These are phyloP conservation scores for Angophora floribunda DNA, from an alignment of 345 rosid species.

Conservation along the genomic window DNA sequence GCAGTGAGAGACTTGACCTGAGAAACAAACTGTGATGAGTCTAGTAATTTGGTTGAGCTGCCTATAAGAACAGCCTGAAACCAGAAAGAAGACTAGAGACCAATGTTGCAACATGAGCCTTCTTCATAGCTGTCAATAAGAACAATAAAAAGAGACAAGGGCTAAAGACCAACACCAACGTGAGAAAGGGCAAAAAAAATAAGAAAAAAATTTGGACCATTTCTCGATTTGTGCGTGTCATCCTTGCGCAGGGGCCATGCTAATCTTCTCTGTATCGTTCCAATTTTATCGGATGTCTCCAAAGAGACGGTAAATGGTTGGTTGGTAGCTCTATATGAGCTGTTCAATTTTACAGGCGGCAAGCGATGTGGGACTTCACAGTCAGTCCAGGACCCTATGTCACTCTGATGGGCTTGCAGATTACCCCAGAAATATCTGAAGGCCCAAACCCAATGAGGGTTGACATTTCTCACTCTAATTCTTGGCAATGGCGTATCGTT, in stretches of 20 bases:
- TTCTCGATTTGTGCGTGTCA: neutral
- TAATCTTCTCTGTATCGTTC: neutral
- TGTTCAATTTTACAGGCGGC: rapidly evolving
- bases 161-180: neutral
- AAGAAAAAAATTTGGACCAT: neutral
- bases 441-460: neutral
- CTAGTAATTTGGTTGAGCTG: neutral
- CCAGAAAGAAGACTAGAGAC: neutral
- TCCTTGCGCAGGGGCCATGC: neutral
- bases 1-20: neutral
- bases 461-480: neutral
- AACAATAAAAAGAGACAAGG: neutral
- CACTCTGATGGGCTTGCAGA: neutral
- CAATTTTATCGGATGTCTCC: neutral
- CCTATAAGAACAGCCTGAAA: neutral
- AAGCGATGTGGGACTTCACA: neutral
- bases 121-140: neutral
- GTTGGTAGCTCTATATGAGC: neutral
- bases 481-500: neutral
- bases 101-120: too few species aligned
- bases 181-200: too few species aligned
- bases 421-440: neutral
- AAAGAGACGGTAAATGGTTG: rapidly evolving
- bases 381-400: neutral
- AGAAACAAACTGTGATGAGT: neutral